Evolutionary conservation across 2,329 filamentous ascomycete genomes (phyloP).

Genomic region (Penicillium sp.): DNA sequence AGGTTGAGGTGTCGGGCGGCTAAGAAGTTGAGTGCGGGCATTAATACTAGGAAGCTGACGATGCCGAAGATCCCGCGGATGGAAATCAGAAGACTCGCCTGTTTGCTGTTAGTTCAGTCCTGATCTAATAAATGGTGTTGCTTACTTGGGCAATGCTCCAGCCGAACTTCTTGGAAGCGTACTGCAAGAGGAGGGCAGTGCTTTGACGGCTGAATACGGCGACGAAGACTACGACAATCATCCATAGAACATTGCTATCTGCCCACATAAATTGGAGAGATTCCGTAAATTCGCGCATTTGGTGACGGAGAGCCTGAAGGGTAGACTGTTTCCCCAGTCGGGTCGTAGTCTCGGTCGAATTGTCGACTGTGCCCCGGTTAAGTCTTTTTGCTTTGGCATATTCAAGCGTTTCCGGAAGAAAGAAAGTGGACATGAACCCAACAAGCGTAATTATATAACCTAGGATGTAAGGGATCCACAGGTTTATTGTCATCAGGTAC

Average conservation of each 20-base stretch:
- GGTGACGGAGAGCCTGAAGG: constrained; percentile 10
- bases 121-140: neutral
- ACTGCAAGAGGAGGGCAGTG: constrained; percentile 29
- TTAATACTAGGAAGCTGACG: constrained; percentile 22
- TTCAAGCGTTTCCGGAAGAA: constrained; percentile 26
- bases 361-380: neutral
- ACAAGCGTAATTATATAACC: constrained; percentile 12
- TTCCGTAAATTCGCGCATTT: constrained; percentile 20
- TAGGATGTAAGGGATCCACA: constrained; percentile 25
- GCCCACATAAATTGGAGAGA: constrained; percentile 27
- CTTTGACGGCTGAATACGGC: constrained; percentile 23
- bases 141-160: constrained; percentile 31
- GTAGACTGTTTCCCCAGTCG: constrained; percentile 5
- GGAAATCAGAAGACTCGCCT: constrained; percentile 32
- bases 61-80: constrained; percentile 25
- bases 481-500: constrained; percentile 25
- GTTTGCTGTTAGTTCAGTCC: constrained; percentile 4
- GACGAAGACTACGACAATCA: constrained; percentile 25
- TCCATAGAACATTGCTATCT: constrained; percentile 20
- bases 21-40: constrained; percentile 21
- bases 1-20: constrained; percentile 18
- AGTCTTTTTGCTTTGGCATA: constrained; percentile 13
- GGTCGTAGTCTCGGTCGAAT: neutral
- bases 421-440: constrained; percentile 9
- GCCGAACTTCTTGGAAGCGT: constrained; percentile 29